A percentile compares a stretch with the other conserved stretches of the same genome.
phyloP scores from a whole-genome alignment of 208 protist species.

The Porcisia hertigi region DNA sequence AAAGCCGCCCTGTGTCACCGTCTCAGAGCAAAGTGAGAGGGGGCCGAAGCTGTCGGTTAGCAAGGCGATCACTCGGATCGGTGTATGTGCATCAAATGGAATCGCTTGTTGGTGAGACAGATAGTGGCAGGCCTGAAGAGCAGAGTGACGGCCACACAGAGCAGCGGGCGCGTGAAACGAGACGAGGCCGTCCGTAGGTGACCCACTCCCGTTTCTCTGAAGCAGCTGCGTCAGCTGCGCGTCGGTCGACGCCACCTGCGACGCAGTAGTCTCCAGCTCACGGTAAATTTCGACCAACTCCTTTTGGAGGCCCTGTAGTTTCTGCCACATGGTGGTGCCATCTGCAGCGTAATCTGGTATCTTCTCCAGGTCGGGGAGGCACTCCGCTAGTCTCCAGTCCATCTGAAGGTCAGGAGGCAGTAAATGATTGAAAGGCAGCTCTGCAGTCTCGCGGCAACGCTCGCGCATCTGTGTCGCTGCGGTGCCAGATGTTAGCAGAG shows the following conservation, averaged over 20 bases:
- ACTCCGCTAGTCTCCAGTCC: conserved; percentile 48
- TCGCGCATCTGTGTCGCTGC: background rate
- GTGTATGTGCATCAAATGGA: conserved; percentile 21
- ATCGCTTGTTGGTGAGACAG: conserved; percentile 23
- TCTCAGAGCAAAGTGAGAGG: conserved; percentile 21
- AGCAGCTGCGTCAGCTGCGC: conserved; percentile 16
- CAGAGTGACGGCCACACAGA: background rate
- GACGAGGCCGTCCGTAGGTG: too few relatives aligned
- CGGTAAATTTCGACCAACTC: conserved; percentile 9
- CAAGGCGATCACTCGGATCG: conserved; percentile 19
- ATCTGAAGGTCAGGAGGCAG: conserved; percentile 68
- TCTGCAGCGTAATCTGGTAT: background rate
- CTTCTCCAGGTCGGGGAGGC: conserved; percentile 25
- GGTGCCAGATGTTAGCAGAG: background rate
- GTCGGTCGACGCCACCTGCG: conserved; percentile 4
- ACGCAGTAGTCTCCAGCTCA: background rate
- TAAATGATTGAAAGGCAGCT: conserved; percentile 64
- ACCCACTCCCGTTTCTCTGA: background rate
- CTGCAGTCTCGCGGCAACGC: conserved; percentile 8
- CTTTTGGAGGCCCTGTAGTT: conserved; percentile 20
- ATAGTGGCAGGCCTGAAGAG: conserved; percentile 3
- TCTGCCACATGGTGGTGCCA: conserved; percentile 9
- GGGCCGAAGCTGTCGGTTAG: conserved; percentile 38
- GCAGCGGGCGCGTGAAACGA: background rate
- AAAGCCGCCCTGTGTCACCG: background rate